A percentile compares a stretch with the other conserved stretches of the same genome.
Conservation (phyloP, 345 rosid genomes). For the Corchorus olitorius region DNA sequence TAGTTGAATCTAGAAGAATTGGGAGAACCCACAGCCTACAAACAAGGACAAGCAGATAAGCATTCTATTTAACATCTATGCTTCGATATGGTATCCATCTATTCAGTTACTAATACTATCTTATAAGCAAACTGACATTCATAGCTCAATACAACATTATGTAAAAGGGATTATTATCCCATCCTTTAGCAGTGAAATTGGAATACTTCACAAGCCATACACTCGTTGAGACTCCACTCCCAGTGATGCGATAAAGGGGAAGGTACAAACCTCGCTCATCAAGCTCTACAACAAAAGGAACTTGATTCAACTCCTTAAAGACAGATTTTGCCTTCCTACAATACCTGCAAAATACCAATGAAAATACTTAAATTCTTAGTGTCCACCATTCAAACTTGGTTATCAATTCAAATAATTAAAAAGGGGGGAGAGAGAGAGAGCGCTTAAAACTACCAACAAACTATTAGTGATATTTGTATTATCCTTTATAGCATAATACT, state of each 20-base stretch:
- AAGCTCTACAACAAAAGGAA: constrained; percentile 81
- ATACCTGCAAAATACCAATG: constrained; percentile 48
- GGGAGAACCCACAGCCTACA: not conserved
- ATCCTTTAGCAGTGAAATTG: too few species aligned
- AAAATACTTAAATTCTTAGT: not conserved
- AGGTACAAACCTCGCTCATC: constrained; percentile 69
- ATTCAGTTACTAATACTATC: not conserved
- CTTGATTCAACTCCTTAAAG: constrained; percentile 69
- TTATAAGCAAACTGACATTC: not conserved
- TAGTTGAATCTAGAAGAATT: not conserved
- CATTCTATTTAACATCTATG: not conserved
- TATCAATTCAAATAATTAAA: not conserved
- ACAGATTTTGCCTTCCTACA: constrained; percentile 84
- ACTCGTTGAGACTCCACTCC: too few species aligned
- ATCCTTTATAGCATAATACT: not conserved
- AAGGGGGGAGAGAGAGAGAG: too few species aligned
- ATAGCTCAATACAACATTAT: not conserved
- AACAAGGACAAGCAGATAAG: not conserved
- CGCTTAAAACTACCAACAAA: too few species aligned
- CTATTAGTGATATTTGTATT: not conserved
- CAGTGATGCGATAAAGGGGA: too few species aligned
- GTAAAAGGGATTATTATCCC: too few species aligned
- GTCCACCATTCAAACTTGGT: not conserved
- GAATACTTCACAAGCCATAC: too few species aligned
- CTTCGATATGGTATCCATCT: not conserved